Evolutionary conservation across 805 yeast genomes (phyloP), one percentile per base, ranked within the genome.

Genomic region (Pichia occidentalis): DNA sequence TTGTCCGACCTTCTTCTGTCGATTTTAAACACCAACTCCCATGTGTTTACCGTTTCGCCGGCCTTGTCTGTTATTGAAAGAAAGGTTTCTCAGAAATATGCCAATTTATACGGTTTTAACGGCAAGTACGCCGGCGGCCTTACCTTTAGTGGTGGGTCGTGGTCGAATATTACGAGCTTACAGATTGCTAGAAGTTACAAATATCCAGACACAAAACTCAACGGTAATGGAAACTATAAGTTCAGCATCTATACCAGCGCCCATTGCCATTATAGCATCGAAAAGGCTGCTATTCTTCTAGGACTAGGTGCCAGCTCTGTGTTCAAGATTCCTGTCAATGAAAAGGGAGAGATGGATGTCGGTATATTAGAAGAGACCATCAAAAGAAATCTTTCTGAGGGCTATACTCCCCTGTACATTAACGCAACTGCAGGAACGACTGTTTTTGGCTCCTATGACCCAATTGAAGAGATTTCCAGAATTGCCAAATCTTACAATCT

Each of bases 361-460:
- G 60, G 52, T 0, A 66, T 68, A 20, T 62, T 85, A 31, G 76
- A 68, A 17, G 30, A 35, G 3, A 53, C 62, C 24, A 77, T 85
- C 18, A 47, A 44, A 11, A 47, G 60, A 30, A 64, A 84, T 5
- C 31, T 44, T 1, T 33, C 39, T 0, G 59, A 68, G n/a, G 92
- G 94, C 0, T 71, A 48, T 51, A 77, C 80, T 1, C 95, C 95
- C 1, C 61, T 85, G 24, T 83, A 80, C 53, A 63, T 85, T 40
- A 83, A 80, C 53, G 87, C 82, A 10, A 85, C 95, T 4, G 94
- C 95, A 0, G 95, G 95, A 1, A 83, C 94, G 9, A 85, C 95
- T 0, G 95, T 85, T 1, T 81, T 77, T 50, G 95, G 95, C 1
- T 80, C 92, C 6, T 85, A 70, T 56, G 95, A 85, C 51, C 77